Conservation (phyloP, 192 early-diverging fungal genomes). For the Phlyctochytrium planicorne region DNA sequence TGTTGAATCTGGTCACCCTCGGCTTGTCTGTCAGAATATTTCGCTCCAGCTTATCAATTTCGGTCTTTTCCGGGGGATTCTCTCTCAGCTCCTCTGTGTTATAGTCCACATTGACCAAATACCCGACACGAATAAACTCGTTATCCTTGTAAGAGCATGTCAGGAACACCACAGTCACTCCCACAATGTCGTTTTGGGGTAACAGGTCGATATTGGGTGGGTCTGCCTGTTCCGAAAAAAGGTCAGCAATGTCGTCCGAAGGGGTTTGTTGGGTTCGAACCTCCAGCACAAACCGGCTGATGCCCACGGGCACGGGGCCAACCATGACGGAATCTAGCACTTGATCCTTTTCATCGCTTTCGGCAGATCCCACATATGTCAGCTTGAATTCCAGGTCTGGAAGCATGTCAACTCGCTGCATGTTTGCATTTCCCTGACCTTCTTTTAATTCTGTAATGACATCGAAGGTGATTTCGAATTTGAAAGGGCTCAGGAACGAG, state of each 20-base stretch:
- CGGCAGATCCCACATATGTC: constrained; percentile 84
- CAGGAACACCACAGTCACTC: constrained; percentile 88
- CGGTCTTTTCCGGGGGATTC: constrained; percentile 70
- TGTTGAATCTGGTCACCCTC: constrained; percentile 81
- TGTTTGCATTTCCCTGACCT: constrained; percentile 49
- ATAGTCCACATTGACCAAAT: constrained; percentile 98
- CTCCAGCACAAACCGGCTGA: constrained; percentile 92
- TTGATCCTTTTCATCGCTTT: constrained; percentile 83
- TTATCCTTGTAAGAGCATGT: constrained; percentile 84
- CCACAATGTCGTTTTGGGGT: constrained; percentile 78
- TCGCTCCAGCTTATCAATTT: constrained; percentile 74
- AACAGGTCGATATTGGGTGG: constrained; percentile 68
- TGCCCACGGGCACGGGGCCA: constrained; percentile 91
- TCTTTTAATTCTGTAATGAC: constrained; percentile 82
- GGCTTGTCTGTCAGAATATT: constrained; percentile 94
- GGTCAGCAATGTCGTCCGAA: constrained; percentile 23
- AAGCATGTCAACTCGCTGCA: constrained; percentile 37
- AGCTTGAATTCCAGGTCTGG: constrained; percentile 98
- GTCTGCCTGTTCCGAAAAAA: constrained; percentile 60
- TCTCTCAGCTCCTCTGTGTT: constrained; percentile 74
- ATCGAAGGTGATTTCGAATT: constrained; percentile 98
- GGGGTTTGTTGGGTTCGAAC: constrained; percentile 40
- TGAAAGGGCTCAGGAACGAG: constrained; percentile 75
- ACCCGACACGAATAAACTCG: constrained; percentile 96
- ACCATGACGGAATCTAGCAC: constrained; percentile 93